Percentiles rank a stretch among this genome's conserved stretches.
Conservation (phyloP, 345 rosid genomes). For the Iberis pinnata region DNA sequence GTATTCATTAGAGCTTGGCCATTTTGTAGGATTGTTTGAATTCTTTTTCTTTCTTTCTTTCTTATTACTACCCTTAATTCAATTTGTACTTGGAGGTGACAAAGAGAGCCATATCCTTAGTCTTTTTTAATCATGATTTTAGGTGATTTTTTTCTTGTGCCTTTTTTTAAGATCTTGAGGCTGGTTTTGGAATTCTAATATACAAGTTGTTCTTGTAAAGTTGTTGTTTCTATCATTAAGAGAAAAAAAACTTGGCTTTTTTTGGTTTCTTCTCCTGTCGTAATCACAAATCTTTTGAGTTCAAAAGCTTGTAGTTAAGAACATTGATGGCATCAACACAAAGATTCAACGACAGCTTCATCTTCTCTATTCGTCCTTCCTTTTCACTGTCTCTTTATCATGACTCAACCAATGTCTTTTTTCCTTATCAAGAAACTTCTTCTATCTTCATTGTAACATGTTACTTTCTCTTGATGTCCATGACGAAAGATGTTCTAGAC, state of each 20-base stretch:
- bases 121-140: slow-evolving; percentile 24
- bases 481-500: slow-evolving; percentile 22
- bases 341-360: slow-evolving; percentile 29
- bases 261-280: slow-evolving; percentile 13
- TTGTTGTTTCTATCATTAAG: slow-evolving; percentile 6
- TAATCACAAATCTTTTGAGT: slow-evolving; percentile 11
- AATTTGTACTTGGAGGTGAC: slow-evolving; percentile 27
- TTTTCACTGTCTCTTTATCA: slow-evolving; percentile 19
- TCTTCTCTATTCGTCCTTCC: slow-evolving; percentile 23
- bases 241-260: not conserved
- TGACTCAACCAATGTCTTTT: slow-evolving; percentile 26
- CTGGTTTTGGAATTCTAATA: slow-evolving; percentile 14
- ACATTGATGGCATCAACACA: slow-evolving; percentile 12
- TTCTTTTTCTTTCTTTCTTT: slow-evolving; percentile 13
- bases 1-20: slow-evolving; percentile 18
- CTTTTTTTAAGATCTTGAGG: slow-evolving; percentile 18
- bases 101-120: slow-evolving; percentile 27
- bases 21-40: slow-evolving; percentile 31
- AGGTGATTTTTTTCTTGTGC: not conserved
- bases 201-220: slow-evolving; percentile 12
- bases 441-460: slow-evolving; percentile 25
- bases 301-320: slow-evolving; percentile 21
- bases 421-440: slow-evolving; percentile 27
- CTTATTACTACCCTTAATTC: slow-evolving; percentile 15
- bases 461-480: slow-evolving; percentile 24